phyloP scores from a whole-genome alignment of 108 stramenopile species.

The Aurantiochytrium sp. region DNA sequence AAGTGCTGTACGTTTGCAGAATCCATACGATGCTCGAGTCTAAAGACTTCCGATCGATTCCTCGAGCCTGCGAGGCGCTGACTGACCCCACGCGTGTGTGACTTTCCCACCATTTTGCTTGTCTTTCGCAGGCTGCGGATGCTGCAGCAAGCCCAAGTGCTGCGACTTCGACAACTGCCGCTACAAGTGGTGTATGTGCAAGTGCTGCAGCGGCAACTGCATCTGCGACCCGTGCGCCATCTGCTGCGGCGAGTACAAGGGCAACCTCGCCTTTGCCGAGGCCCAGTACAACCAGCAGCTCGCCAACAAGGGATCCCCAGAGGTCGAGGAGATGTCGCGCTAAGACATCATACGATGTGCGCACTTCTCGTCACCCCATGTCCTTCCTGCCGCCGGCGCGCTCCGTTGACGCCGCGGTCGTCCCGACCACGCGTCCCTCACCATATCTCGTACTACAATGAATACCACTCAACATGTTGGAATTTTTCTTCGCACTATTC shows the following conservation, averaged over 20 bases:
- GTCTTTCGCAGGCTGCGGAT: not conserved
- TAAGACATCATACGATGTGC: not conserved
- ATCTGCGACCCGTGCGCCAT: slow-evolving; percentile 7
- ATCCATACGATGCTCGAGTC: too few species aligned
- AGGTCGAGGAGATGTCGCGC: not conserved
- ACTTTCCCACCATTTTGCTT: too few species aligned
- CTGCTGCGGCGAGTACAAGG: slow-evolving; percentile 31
- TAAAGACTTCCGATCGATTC: too few species aligned
- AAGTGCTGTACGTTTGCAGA: not conserved
- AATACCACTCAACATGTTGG: too few species aligned
- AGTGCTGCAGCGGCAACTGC: slow-evolving; percentile 25
- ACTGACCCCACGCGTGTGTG: too few species aligned
- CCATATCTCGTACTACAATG: too few species aligned
- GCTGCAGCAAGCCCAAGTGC: slow-evolving; percentile 17
- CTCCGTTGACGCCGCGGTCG: too few species aligned
- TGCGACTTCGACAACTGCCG: slow-evolving; percentile 7
- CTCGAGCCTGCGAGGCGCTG: too few species aligned
- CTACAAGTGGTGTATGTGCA: slow-evolving; percentile 29
- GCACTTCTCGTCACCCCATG: too few species aligned
- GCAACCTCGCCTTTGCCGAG: slow-evolving; percentile 31
- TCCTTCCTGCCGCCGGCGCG: too few species aligned
- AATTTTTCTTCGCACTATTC: too few species aligned
- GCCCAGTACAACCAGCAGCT: not conserved
- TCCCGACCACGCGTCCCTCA: too few species aligned
- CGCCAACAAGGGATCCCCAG: not conserved